phyloP scores from a whole-genome alignment of 495 filamentous ascomycete genomes.

The Daldinia grandis region DNA sequence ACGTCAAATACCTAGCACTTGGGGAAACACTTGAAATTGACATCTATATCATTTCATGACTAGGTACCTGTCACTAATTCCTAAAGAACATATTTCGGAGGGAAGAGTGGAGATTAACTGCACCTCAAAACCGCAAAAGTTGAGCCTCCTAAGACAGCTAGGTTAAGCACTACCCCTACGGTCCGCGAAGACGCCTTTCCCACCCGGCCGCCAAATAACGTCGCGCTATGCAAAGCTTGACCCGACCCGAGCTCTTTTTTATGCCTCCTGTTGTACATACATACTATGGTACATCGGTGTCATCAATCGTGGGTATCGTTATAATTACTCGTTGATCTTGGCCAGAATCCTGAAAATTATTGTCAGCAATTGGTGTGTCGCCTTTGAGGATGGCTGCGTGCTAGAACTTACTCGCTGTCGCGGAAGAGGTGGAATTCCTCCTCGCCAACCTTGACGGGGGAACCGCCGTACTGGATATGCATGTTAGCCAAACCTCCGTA shows the following conservation, averaged over 20 bases:
- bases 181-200: conserved; percentile 26
- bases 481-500: conserved; percentile 44
- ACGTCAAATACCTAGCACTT: not conserved
- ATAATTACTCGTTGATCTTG: conserved; percentile 82
- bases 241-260: conserved; percentile 36
- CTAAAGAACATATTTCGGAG: conserved; percentile 5
- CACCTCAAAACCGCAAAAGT: conserved; percentile 20
- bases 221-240: conserved; percentile 40
- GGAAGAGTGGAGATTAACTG: conserved; percentile 43
- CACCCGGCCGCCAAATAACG: conserved; percentile 11
- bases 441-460: conserved; percentile 95
- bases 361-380: conserved; percentile 7
- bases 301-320: conserved; percentile 43
- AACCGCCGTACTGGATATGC: conserved; percentile 82
- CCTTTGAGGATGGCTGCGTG: not conserved
- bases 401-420: conserved; percentile 85
- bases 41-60: not conserved
- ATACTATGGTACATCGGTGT: conserved; percentile 49
- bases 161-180: not conserved
- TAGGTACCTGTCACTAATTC: not conserved
- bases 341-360: conserved; percentile 70
- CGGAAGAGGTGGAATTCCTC: conserved; percentile 96
- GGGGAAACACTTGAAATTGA: not conserved
- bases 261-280: conserved; percentile 44
- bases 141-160: conserved; percentile 1